Conservation (phyloP, 2,329 filamentous ascomycete genomes). For the Sclerotinia subarctica region DNA sequence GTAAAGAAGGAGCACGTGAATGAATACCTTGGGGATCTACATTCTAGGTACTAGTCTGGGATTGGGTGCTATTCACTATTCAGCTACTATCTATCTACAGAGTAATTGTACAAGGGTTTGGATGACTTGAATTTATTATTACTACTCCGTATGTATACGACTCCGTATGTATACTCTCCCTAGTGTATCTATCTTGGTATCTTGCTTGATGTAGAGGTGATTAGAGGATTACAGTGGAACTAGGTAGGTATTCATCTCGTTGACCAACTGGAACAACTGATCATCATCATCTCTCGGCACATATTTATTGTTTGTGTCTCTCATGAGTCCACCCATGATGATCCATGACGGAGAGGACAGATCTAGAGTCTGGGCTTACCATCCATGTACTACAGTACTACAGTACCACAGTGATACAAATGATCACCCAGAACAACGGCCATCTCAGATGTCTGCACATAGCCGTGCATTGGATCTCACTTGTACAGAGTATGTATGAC, state of each 20-base stretch:
- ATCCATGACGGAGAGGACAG: not conserved
- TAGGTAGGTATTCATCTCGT: not conserved
- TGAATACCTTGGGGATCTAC: too few relatives aligned
- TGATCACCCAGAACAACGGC: constrained; percentile 1
- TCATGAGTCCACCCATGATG: too few relatives aligned
- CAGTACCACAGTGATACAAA: not conserved
- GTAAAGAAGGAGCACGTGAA: not conserved
- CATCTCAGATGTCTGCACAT: constrained; percentile 15
- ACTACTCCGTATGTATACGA: not conserved
- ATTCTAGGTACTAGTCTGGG: too few relatives aligned
- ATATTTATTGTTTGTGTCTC: not conserved
- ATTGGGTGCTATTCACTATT: too few relatives aligned
- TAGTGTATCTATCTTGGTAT: too few relatives aligned
- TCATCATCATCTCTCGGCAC: not conserved
- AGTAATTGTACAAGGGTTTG: too few relatives aligned
- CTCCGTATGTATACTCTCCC: too few relatives aligned
- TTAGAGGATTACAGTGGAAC: not conserved
- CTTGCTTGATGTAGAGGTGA: too few relatives aligned
- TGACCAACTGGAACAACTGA: not conserved
- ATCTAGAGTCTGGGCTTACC: not conserved
- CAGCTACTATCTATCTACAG: not conserved
- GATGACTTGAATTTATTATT: too few relatives aligned
- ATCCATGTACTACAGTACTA: not conserved
- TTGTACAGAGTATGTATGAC: not conserved
- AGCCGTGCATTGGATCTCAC: constrained; percentile 8